Conservation (phyloP, 345 rosid genomes). For the Salix purpurea region DNA sequence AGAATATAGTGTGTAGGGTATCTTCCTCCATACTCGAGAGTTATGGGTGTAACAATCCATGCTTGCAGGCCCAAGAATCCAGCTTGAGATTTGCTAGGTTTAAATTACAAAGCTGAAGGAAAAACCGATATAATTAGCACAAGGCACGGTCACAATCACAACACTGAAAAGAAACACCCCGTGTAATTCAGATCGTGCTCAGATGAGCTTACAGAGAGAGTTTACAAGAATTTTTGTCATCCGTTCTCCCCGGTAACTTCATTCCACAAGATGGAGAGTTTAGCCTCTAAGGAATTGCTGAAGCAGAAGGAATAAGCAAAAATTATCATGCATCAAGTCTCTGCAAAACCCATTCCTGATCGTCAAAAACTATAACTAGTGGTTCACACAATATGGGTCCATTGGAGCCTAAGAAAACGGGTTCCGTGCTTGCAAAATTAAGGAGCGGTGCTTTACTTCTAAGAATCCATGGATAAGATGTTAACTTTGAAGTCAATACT, state of each 20-base stretch:
- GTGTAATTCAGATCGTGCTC: not conserved
- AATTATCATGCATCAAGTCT: not conserved
- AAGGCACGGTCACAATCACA: not conserved
- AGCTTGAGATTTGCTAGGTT: not conserved
- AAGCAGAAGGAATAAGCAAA: not conserved
- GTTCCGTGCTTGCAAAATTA: too few relatives aligned
- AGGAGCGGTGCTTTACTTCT: too few relatives aligned
- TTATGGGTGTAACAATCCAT: too few relatives aligned
- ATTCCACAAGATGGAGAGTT: not conserved
- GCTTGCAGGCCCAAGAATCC: not conserved
- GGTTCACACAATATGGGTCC: not conserved
- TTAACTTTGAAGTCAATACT: too few relatives aligned
- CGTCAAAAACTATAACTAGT: not conserved
- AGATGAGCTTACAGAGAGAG: not conserved
- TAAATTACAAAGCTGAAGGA: not conserved
- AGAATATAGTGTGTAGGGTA: not conserved
- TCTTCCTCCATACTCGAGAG: not conserved
- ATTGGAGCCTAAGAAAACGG: not conserved
- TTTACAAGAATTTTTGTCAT: not conserved
- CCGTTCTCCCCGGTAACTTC: not conserved
- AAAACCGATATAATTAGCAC: not conserved
- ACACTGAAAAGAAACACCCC: not conserved
- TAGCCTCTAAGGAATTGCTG: not conserved
- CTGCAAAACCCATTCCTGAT: not conserved
- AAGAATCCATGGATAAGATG: too few relatives aligned